Percentiles rank a stretch among this genome's conserved stretches.
These are phyloP conservation scores for Lyophyllum semitale DNA, from an alignment of 768 basidiomycete genomes.

Conservation along the genomic window DNA sequence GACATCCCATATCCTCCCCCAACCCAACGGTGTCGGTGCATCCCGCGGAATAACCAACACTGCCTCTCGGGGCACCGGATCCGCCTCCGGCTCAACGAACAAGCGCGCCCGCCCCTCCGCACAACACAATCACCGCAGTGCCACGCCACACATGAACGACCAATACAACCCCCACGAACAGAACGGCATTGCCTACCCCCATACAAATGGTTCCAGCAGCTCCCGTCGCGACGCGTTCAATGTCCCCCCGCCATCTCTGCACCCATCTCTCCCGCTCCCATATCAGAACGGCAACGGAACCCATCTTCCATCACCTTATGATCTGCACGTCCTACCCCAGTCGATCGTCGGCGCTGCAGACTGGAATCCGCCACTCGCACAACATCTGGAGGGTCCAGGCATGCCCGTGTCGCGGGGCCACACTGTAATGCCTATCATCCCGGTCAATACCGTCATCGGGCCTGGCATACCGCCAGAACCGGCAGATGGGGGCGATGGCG, in stretches of 20 bases:
- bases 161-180: slow-evolving; percentile 26
- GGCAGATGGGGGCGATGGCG: slow-evolving; percentile 48
- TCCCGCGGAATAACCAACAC: slow-evolving; percentile 30
- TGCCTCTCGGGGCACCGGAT: slow-evolving; percentile 9
- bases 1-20: slow-evolving; percentile 60
- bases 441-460: slow-evolving; percentile 27
- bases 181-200: slow-evolving; percentile 24
- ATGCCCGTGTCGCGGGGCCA: slow-evolving; percentile 66
- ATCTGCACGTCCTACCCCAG: slow-evolving; percentile 35
- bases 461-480: slow-evolving; percentile 31
- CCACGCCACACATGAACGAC: slow-evolving; percentile 40
- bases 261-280: slow-evolving; percentile 57
- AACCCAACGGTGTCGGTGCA: slow-evolving; percentile 30
- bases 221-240: slow-evolving; percentile 44
- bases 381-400: slow-evolving; percentile 74
- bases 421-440: slow-evolving; percentile 30
- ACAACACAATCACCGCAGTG: slow-evolving; percentile 40
- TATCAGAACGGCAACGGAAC: slow-evolving; percentile 36
- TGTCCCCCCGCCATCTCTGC: slow-evolving; percentile 52
- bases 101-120: slow-evolving; percentile 48
- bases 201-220: slow-evolving; percentile 14
- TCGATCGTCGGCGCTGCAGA: slow-evolving; percentile 36
- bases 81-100: slow-evolving; percentile 23
- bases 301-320: slow-evolving; percentile 42
- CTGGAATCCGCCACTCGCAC: slow-evolving; percentile 52